These are phyloP conservation scores for Gastrodia elata DNA, from an alignment of 106 monocot genomes.

Conservation along the genomic window DNA sequence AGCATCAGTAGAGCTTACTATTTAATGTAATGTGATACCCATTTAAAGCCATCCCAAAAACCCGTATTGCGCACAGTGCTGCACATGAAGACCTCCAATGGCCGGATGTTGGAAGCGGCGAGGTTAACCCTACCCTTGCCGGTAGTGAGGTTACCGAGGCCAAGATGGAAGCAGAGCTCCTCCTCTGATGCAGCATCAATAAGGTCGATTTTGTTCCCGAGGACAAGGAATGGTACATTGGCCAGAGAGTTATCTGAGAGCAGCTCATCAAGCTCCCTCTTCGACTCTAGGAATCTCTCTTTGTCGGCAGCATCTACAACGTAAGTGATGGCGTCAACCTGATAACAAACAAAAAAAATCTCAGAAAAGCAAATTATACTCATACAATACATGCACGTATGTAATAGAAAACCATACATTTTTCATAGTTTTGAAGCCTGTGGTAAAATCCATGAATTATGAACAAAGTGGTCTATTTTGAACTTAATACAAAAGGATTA, in stretches of 20 bases:
- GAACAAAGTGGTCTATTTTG: no score
- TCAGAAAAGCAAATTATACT: no score
- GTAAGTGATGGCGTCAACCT: conserved; percentile 80
- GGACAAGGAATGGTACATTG: conserved; percentile 49
- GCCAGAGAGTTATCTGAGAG: conserved; percentile 41
- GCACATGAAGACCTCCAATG: conserved; percentile 31
- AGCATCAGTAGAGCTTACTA: not conserved
- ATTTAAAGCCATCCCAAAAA: conserved; percentile 49
- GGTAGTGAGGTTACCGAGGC: conserved; percentile 42
- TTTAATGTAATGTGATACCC: conserved; percentile 55
- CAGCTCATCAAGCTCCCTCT: conserved; percentile 50
- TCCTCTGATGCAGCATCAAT: conserved; percentile 39
- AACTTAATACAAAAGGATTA: no score
- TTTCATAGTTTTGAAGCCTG: no score
- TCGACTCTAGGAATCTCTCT: conserved; percentile 69
- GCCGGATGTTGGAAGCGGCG: conserved; percentile 33
- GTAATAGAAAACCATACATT: no score
- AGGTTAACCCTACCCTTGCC: conserved; percentile 47
- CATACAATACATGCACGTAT: no score
- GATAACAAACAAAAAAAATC: not conserved
- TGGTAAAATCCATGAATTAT: no score
- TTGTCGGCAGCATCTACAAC: conserved; percentile 65
- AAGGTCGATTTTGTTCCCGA: conserved; percentile 25
- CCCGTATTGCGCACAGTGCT: conserved; percentile 58
- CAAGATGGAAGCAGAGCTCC: conserved; percentile 42